Evolutionary conservation across 495 filamentous ascomycete species (phyloP).

Genomic region (Tuber melanosporum): DNA sequence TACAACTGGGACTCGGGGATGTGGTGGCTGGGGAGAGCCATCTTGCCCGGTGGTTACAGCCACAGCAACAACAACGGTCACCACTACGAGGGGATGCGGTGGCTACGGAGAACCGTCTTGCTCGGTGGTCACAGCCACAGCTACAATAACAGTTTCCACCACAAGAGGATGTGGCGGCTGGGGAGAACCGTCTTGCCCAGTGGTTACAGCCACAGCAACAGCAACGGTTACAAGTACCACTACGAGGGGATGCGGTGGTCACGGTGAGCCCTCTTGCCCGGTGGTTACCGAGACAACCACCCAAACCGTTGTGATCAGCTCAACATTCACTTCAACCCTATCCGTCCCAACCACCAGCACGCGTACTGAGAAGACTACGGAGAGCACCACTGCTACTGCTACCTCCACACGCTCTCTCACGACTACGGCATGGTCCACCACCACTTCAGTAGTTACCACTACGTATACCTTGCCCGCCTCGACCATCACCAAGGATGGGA

Average conservation of each 20-base stretch:
- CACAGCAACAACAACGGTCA: not conserved
- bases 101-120: not conserved
- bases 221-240: not conserved
- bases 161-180: not conserved
- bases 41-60: not conserved
- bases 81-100: not conserved
- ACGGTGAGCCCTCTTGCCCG: not conserved
- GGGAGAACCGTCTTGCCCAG: not conserved
- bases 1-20: not conserved
- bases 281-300: slow-evolving; percentile 13
- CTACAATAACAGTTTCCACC: not conserved
- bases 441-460: slow-evolving; percentile 22
- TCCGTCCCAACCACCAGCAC: slow-evolving; percentile 16
- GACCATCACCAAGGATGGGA: slow-evolving; percentile 16
- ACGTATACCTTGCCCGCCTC: slow-evolving; percentile 19
- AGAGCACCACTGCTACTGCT: slow-evolving; percentile 19
- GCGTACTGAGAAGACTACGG: not conserved
- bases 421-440: slow-evolving; percentile 26
- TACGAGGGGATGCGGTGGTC: not conserved
- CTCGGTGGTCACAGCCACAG: not conserved
- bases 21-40: not conserved
- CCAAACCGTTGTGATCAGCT: slow-evolving; percentile 24
- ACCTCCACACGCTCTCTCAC: slow-evolving; percentile 23
- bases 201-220: not conserved
- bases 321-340: slow-evolving; percentile 23